Evolutionary conservation across 257 asterid genomes (phyloP), one percentile per base, ranked within the genome.

Genomic region (Primulina tabacum): DNA sequence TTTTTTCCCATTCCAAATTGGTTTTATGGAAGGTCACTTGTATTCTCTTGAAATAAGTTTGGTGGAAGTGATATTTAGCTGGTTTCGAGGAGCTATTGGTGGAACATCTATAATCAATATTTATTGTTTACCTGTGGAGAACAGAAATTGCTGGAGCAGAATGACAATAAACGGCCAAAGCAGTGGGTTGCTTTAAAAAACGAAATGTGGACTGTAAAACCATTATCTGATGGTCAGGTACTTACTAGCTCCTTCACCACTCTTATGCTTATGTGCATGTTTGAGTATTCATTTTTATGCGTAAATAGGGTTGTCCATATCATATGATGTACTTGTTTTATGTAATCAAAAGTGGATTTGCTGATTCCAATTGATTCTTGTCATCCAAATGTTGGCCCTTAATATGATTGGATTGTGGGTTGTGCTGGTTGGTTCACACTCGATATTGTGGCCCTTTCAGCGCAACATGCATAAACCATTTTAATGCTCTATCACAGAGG

Each of bases 221-320:
- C 97, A 17, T 73, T 85, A 59, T 88, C 96, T 30, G 97, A 91
- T 80, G 97, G 99, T 52, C 99, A 89, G 99, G 99, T 94, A 86
- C 50, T 20, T 59, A 50, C 21, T 34, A 57, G 53, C 20, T 55
- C 66, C 66, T 62, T 40, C 60, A 34, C 62, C 74, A 61, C 17
- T 58, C 60, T 40, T n/a, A 35, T 40, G 6, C 72, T 8, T 61
- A 47, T 60, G 37, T 35, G 1, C 56, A 47, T 69, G 76, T 24
- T 24, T 24, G 26, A 24, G 26, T 24, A 24, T 24, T 0, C 26
- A 24, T 24, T 24, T 24, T 24, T 24, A 28, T 33, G 11, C 6
- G 43, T 8, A 55, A 12, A 7, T 59, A 56, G 6, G n/a, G 16
- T 12, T 35, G n/a, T 43, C 5, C 26, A 24, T 24, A 24, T 43